phyloP scores from a whole-genome alignment of 2,329 filamentous ascomycete genomes.

The Cladosporium sp. region DNA sequence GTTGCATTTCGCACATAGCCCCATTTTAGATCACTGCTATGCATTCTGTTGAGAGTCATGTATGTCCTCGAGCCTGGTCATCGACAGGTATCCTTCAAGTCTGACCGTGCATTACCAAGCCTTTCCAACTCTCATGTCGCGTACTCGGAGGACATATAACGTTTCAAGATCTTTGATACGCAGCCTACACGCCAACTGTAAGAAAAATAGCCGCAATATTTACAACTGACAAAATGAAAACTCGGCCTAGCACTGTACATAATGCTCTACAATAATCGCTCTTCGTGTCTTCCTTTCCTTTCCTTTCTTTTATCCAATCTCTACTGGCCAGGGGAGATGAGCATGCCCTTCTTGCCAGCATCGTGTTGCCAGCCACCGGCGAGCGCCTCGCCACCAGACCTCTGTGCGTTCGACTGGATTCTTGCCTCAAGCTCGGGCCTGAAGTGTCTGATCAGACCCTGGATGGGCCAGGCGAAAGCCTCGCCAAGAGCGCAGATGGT shows the following conservation, averaged over 20 bases:
- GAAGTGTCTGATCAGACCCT: conserved; percentile 97
- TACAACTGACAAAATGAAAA: conserved; percentile 10
- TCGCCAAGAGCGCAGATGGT: conserved; percentile 97
- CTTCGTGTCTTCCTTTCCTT: not conserved
- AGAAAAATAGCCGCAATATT: conserved; percentile 11
- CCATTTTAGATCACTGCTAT: no score
- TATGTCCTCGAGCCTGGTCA: no score
- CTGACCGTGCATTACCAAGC: no score
- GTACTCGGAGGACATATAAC: no score
- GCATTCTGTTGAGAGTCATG: no score
- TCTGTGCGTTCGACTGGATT: conserved; percentile 73
- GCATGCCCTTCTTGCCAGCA: conserved; percentile 69
- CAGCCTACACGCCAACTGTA: conserved; percentile 12
- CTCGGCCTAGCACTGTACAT: conserved; percentile 12
- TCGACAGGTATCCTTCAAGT: no score
- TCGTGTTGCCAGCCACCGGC: conserved; percentile 85
- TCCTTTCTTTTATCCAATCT: not conserved
- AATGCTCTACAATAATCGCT: conserved; percentile 1
- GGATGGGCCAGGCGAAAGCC: conserved; percentile 97
- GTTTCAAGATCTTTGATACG: conserved; percentile 4
- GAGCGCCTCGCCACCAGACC: conserved; percentile 68
- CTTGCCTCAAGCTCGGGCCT: conserved; percentile 89
- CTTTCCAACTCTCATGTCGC: no score
- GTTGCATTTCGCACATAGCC: no score
- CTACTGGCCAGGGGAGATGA: conserved; percentile 69